These are phyloP conservation scores for Pyrenochaeta sp. DNA, from an alignment of 2,329 filamentous ascomycete genomes.

Conservation along the genomic window DNA sequence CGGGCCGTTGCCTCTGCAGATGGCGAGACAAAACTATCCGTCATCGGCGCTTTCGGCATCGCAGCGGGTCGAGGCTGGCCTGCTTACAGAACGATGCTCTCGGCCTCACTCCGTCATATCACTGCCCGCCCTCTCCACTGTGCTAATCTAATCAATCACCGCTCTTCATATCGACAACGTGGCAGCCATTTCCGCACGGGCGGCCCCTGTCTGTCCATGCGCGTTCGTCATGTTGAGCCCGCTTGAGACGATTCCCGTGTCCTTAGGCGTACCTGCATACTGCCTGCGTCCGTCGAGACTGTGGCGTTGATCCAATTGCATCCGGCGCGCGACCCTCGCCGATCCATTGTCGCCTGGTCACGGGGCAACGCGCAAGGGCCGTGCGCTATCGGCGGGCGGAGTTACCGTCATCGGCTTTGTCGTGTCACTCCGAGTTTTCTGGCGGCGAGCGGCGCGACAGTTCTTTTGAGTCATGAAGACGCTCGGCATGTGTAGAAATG, in stretches of 20 bases:
- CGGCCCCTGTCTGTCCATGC: background rate
- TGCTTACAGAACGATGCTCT: slow-evolving; percentile 30
- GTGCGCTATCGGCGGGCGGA: background rate
- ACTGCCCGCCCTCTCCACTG: background rate
- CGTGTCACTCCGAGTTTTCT: no score
- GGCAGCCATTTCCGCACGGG: background rate
- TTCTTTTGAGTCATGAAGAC: no score
- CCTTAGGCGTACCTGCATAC: slow-evolving; percentile 9
- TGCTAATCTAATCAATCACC: background rate
- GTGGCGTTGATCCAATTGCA: slow-evolving; percentile 5
- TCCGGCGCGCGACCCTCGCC: slow-evolving; percentile 14
- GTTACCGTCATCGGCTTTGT: background rate
- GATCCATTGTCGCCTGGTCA: slow-evolving; percentile 22
- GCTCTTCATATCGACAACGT: background rate
- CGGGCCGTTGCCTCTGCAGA: slow-evolving; percentile 3
- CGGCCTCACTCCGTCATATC: background rate
- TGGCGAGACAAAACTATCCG: background rate
- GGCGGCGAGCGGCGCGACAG: no score
- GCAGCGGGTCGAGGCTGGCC: slow-evolving; percentile 27
- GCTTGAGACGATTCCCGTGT: background rate
- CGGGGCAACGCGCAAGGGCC: slow-evolving; percentile 17
- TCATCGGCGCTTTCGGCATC: slow-evolving; percentile 10
- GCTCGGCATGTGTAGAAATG: no score
- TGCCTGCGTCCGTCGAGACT: slow-evolving; percentile 7
- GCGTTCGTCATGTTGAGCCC: background rate